phyloP scores from a whole-genome alignment of 768 basidiomycete genomes.

The Asterophora lycoperdoides region DNA sequence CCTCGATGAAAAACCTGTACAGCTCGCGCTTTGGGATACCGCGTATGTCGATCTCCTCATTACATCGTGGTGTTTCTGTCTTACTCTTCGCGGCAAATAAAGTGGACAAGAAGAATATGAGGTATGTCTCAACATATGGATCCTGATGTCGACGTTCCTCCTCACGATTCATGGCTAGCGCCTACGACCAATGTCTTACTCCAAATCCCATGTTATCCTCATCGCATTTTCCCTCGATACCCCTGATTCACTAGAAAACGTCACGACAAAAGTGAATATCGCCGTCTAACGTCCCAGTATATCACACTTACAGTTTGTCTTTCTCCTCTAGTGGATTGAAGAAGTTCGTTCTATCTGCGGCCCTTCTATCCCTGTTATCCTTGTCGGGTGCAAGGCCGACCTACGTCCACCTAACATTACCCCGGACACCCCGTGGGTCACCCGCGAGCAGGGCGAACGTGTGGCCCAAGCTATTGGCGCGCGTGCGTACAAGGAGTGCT shows the following conservation, averaged over 20 bases:
- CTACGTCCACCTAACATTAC: slow-evolving; percentile 59
- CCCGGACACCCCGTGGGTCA: slow-evolving; percentile 50
- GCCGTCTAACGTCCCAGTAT: neutral
- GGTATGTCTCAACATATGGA: slow-evolving; percentile 36
- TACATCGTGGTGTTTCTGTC: slow-evolving; percentile 10
- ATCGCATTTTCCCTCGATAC: slow-evolving; percentile 97
- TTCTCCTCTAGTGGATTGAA: slow-evolving; percentile 80
- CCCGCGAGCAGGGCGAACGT: slow-evolving; percentile 75
- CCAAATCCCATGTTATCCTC: slow-evolving; percentile 97
- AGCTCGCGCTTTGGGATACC: slow-evolving; percentile 97
- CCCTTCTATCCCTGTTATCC: slow-evolving; percentile 83
- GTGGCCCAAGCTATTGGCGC: slow-evolving; percentile 86
- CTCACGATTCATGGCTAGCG: slow-evolving; percentile 44
- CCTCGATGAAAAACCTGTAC: slow-evolving; percentile 95
- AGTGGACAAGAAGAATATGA: slow-evolving; percentile 99
- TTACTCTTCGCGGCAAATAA: slow-evolving; percentile 9
- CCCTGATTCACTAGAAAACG: slow-evolving; percentile 95
- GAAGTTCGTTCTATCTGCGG: slow-evolving; percentile 98
- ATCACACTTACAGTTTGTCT: slow-evolving; percentile 17
- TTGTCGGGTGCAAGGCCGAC: slow-evolving; percentile 96
- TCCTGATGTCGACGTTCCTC: slow-evolving; percentile 2
- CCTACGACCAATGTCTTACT: slow-evolving; percentile 94
- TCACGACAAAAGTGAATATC: slow-evolving; percentile 73
- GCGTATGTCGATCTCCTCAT: slow-evolving; percentile 60
- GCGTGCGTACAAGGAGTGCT: slow-evolving; percentile 92